Percentiles rank a stretch among this genome's conserved stretches.
Conservation (phyloP, 371 early-diverging fungal genomes). For the Mortierella sp. region DNA sequence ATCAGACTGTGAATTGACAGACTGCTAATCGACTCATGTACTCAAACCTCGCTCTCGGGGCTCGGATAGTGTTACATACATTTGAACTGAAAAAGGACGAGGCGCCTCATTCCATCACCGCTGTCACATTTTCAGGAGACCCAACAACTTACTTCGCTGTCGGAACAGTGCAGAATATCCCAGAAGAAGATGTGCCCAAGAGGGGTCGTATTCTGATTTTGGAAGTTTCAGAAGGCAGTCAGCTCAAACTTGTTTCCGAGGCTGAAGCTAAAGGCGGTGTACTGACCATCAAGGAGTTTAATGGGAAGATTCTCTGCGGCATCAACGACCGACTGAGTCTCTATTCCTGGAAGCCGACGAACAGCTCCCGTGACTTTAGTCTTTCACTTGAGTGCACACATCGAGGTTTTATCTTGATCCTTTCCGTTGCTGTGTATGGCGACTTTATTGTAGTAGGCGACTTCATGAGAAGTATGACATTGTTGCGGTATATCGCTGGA, state of each 20-base stretch:
- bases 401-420: slow-evolving; percentile 67
- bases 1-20: background rate
- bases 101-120: slow-evolving; percentile 43
- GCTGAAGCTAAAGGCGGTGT: slow-evolving; percentile 63
- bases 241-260: slow-evolving; percentile 56
- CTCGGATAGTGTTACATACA: slow-evolving; percentile 48
- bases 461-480: slow-evolving; percentile 80
- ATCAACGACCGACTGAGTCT: slow-evolving; percentile 63
- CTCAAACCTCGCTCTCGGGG: background rate
- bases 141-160: slow-evolving; percentile 58
- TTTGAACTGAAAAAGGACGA: slow-evolving; percentile 54
- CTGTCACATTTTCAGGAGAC: slow-evolving; percentile 34
- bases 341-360: slow-evolving; percentile 53
- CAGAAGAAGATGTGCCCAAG: slow-evolving; percentile 66
- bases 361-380: slow-evolving; percentile 23
- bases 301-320: slow-evolving; percentile 64
- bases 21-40: background rate
- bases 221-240: slow-evolving; percentile 40
- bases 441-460: slow-evolving; percentile 89
- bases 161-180: slow-evolving; percentile 69
- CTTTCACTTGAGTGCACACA: slow-evolving; percentile 56
- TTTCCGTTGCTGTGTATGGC: slow-evolving; percentile 70
- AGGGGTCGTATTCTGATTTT: slow-evolving; percentile 71
- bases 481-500: slow-evolving; percentile 62
- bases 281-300: slow-evolving; percentile 61